These are phyloP conservation scores for Tulasnella sp. DNA, from an alignment of 768 basidiomycete genomes.

Conservation along the genomic window DNA sequence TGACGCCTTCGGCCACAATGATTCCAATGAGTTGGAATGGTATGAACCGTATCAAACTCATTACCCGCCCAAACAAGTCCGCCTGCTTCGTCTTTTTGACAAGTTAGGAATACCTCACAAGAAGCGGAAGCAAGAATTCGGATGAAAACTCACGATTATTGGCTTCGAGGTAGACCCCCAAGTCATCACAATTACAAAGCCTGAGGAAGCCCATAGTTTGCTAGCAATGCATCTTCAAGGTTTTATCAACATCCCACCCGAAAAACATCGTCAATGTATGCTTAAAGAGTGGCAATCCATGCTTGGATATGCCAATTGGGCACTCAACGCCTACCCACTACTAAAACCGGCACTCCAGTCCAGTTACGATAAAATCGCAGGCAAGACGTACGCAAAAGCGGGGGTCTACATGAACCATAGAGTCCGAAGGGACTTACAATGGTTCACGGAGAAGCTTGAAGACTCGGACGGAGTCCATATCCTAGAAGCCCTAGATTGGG, in stretches of 20 bases:
- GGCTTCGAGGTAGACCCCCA: conserved; percentile 36
- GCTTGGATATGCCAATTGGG: conserved; percentile 38
- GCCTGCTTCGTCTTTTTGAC: conserved; percentile 38
- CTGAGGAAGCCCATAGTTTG: conserved; percentile 16
- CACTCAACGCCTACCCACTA: conserved; percentile 36
- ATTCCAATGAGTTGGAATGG: conserved; percentile 22
- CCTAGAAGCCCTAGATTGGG: conserved; percentile 24
- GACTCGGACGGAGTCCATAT: conserved; percentile 25
- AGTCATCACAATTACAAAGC: conserved; percentile 30
- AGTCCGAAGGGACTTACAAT: conserved; percentile 29
- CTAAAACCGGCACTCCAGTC: conserved; percentile 31
- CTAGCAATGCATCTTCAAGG: conserved; percentile 25
- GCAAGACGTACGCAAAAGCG: conserved; percentile 23
- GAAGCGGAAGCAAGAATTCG: conserved; percentile 36
- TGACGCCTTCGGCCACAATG: conserved; percentile 30
- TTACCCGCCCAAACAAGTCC: conserved; percentile 32
- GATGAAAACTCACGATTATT: conserved; percentile 32
- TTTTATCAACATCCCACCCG: conserved; percentile 9
- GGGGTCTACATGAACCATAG: conserved; percentile 30
- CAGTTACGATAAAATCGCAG: conserved; percentile 34
- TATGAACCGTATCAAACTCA: conserved; percentile 31
- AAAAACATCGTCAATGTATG: conserved; percentile 5
- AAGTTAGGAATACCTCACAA: conserved; percentile 36
- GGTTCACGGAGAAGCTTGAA: conserved; percentile 31
- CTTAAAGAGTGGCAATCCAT: conserved; percentile 30